A percentile compares a stretch with the other conserved stretches of the same genome.
These are phyloP conservation scores for Metschnikowia shivogae DNA, from an alignment of 805 yeast genomes.

Conservation along the genomic window DNA sequence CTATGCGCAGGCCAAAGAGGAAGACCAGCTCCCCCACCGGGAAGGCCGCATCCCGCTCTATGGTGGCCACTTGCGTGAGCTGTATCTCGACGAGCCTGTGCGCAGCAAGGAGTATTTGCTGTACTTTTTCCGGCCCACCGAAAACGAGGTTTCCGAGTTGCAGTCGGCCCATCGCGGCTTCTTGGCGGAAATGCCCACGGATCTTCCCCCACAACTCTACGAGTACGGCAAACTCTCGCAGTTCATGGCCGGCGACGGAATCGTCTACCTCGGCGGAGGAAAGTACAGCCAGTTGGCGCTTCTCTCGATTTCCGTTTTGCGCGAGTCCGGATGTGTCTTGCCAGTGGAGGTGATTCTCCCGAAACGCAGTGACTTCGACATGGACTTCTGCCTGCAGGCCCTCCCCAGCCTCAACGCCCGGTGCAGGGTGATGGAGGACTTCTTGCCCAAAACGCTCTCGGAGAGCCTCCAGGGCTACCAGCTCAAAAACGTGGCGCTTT, in stretches of 20 bases:
- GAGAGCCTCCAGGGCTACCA: constrained; percentile 29
- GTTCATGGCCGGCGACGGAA: constrained; percentile 37
- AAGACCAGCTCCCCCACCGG: constrained; percentile 16
- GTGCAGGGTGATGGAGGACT: constrained; percentile 47
- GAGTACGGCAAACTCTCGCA: constrained; percentile 14
- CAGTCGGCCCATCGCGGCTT: constrained; percentile 22
- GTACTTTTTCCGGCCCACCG: constrained; percentile 20
- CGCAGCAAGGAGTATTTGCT: constrained; percentile 25
- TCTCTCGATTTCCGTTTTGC: constrained; percentile 29
- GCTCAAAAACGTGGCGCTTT: constrained; percentile 33
- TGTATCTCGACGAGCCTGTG: constrained; percentile 26
- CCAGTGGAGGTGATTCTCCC: constrained; percentile 40
- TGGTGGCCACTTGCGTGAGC: constrained; percentile 35
- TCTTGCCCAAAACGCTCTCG: constrained; percentile 23
- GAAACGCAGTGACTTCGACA: constrained; percentile 27
- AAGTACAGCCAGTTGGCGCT: constrained; percentile 33
- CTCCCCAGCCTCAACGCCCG: constrained; percentile 31
- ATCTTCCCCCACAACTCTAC: constrained; percentile 21
- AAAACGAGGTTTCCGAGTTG: constrained; percentile 19
- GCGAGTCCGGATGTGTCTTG: constrained; percentile 30
- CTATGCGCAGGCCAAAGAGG: constrained; percentile 19
- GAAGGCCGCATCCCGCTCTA: constrained; percentile 28
- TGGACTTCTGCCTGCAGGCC: constrained; percentile 29
- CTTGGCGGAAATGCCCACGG: constrained; percentile 20
- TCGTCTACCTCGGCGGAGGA: constrained; percentile 38